These are phyloP conservation scores for Anthostomella pinea DNA, from an alignment of 2,329 filamentous ascomycete species.

Conservation along the genomic window DNA sequence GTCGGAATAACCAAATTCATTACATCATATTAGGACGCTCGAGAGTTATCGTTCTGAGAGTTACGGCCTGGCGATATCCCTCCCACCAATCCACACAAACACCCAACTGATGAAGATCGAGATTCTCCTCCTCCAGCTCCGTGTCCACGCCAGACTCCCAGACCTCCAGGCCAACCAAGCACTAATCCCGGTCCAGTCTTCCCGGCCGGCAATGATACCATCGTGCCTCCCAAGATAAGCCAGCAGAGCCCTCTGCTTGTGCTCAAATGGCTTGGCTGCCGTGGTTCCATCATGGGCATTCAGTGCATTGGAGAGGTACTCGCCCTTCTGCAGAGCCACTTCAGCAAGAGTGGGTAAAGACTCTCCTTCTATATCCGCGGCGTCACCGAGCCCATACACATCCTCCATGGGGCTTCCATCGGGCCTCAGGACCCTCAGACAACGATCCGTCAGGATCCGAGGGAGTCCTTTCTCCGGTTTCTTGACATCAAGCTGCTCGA, in stretches of 20 bases:
- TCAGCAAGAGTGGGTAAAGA: conserved; percentile 35
- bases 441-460: conserved; percentile 15
- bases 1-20: too few species aligned
- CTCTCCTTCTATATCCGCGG: conserved; percentile 36
- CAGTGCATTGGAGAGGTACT: conserved; percentile 29
- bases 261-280: conserved; percentile 33
- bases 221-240: conserved; percentile 41
- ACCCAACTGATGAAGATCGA: conserved; percentile 34
- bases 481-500: conserved; percentile 21
- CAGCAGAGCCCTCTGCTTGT: conserved; percentile 35
- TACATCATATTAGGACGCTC: too few species aligned
- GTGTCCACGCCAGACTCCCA: conserved; percentile 35
- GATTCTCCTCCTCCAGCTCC: conserved; percentile 30
- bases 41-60: too few species aligned
- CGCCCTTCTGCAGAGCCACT: conserved; percentile 37
- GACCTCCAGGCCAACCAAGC: conserved; percentile 44
- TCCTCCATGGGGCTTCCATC: conserved; percentile 26
- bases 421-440: conserved; percentile 23
- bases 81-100: conserved; percentile 31
- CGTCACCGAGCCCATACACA: conserved; percentile 36
- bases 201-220: conserved; percentile 37
- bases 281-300: conserved; percentile 6
- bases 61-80: conserved; percentile 27
- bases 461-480: conserved; percentile 20
- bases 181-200: conserved; percentile 38